A percentile compares a stretch with the other conserved stretches of the same genome.
Evolutionary conservation across 495 filamentous ascomycete species (phyloP).

Genomic region (Aspergillus nidulans): DNA sequence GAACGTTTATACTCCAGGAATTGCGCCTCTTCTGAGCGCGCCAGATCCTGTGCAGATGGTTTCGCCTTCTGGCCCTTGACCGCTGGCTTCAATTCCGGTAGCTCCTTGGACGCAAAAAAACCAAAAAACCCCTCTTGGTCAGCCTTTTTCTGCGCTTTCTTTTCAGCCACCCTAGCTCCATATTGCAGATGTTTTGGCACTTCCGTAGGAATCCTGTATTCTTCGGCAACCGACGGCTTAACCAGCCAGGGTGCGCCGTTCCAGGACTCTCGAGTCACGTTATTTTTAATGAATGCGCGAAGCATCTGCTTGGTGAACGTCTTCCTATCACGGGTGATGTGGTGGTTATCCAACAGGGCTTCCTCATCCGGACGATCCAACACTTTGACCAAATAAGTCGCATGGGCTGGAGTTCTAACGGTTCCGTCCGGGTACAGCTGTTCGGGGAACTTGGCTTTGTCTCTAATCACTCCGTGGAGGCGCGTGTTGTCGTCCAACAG

Average conservation of each 20-base stretch:
- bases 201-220: conserved; percentile 78
- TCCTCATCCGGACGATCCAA: conserved; percentile 66
- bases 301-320: conserved; percentile 94
- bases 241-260: conserved; percentile 93
- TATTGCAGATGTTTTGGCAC: conserved; percentile 80
- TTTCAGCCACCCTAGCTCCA: conserved; percentile 70
- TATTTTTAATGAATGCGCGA: conserved; percentile 91
- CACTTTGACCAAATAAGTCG: conserved; percentile 76
- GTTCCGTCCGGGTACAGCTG: conserved; percentile 60
- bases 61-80: conserved; percentile 74
- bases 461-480: conserved; percentile 71
- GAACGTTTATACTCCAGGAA: conserved; percentile 52
- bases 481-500: conserved; percentile 65
- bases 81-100: conserved; percentile 77
- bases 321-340: conserved; percentile 83
- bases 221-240: conserved; percentile 75
- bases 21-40: conserved; percentile 42
- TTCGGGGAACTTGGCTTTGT: conserved; percentile 76
- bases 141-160: conserved; percentile 71
- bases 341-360: conserved; percentile 71
- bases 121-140: conserved; percentile 51
- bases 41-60: conserved; percentile 38
- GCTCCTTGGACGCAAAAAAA: conserved; percentile 50
- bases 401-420: conserved; percentile 59
- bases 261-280: conserved; percentile 86